Evolutionary conservation across 768 basidiomycete genomes (phyloP), one percentile per base, ranked within the genome.

Genomic region (Sistotremastrum niveocremeum): DNA sequence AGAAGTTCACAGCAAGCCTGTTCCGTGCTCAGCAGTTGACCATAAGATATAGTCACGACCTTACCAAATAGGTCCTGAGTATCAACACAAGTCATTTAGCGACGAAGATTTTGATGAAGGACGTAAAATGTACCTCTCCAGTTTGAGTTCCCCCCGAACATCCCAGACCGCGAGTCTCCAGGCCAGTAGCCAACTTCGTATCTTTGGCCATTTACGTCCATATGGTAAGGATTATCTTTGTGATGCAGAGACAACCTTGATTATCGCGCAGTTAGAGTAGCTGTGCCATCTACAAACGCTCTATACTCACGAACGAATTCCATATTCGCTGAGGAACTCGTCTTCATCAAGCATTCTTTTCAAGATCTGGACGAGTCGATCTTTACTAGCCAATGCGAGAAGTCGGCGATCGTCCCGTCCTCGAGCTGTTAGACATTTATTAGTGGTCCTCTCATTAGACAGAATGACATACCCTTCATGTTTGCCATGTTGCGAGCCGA

Each of bases 111-210:
- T 20, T 20, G 20, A 20, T 20, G 20, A 20, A 20, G 20, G 32
- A 44, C 42, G 32, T 84, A 87, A 47, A 86, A 84, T 3, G 84
- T 84, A n/a, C 90, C 90, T 60, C 90, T 70, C 89, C 89, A 94
- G 53, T 91, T 93, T n/a, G 88, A 91, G 58, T 91, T 93, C n/a
- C 88, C 89, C 44, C 91, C 90, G 62, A 95, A 94, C 94, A 99
- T 99, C 41, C 91, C 93, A 7, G 88, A 91, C 54, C 76, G 77
- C 2, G 94, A 97, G 60, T 99, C 95, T 6, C 93, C 95, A 1
- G 95, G 94, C 95, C 95, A 98, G 64, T 98, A 99, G 34, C 77
- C 76, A 32, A 98, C 88, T 57, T 90, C 86, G 59, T 95, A 87
- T 37, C 81, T 74, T 54, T 97, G 77, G 10, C 90, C 93, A 50